These are phyloP conservation scores for Boletellus deceptivus DNA, from an alignment of 1,284 basidiomycete genomes.

Conservation along the genomic window DNA sequence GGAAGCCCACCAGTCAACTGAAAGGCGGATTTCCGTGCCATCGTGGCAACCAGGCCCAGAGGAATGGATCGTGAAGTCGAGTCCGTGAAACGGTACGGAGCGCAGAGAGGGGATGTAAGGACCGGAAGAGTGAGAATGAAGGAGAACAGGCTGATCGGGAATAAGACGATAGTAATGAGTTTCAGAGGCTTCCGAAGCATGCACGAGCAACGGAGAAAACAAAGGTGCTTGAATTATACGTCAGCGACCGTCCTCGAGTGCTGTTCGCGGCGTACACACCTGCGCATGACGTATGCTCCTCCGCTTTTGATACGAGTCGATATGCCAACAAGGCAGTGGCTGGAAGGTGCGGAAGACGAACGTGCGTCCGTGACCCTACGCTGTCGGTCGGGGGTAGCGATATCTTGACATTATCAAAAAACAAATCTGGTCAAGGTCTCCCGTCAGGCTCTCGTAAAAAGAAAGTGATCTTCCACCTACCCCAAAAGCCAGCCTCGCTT, in stretches of 20 bases:
- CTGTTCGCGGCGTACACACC: slow-evolving; percentile 11
- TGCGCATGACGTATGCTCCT: slow-evolving; percentile 22
- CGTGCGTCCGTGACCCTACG: slow-evolving; percentile 33
- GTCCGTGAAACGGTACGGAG: slow-evolving; percentile 33
- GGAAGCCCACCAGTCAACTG: slow-evolving; percentile 66
- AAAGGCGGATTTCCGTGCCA: slow-evolving; percentile 46
- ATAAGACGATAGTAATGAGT: slow-evolving; percentile 65
- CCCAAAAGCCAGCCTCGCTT: slow-evolving; percentile 37
- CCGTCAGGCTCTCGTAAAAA: slow-evolving; percentile 4
- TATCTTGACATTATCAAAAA: slow-evolving; percentile 36
- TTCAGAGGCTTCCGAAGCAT: slow-evolving; percentile 59
- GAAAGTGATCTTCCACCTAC: slow-evolving; percentile 38
- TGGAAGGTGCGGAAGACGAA: slow-evolving; percentile 49
- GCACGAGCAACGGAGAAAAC: slow-evolving; percentile 56
- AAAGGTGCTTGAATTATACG: slow-evolving; percentile 39
- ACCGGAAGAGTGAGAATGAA: slow-evolving; percentile 72
- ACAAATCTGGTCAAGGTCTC: slow-evolving; percentile 35
- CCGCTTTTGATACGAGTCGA: slow-evolving; percentile 37
- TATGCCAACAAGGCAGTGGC: slow-evolving; percentile 66
- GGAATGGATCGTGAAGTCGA: slow-evolving; percentile 59
- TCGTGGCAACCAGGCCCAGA: slow-evolving; percentile 48
- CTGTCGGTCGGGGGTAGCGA: slow-evolving; percentile 26
- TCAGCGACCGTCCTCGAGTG: slow-evolving; percentile 5
- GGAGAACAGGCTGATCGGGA: slow-evolving; percentile 42
- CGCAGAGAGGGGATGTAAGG: slow-evolving; percentile 52